phyloP scores from a whole-genome alignment of 371 early-diverging fungal species.

The Capillidium rhysosporum region DNA sequence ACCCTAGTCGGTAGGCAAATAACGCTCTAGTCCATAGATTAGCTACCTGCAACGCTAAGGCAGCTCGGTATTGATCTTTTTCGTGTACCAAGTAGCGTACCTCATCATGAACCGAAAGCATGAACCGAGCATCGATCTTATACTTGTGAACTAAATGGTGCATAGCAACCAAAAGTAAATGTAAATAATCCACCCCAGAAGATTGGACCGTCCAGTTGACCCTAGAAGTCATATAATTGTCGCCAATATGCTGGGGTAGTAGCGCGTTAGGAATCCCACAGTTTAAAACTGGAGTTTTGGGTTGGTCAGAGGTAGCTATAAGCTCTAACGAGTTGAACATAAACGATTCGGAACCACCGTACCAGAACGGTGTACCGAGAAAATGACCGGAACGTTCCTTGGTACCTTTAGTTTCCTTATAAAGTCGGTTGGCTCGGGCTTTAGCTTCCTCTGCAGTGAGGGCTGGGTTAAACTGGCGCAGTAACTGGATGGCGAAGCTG shows the following conservation, averaged over 20 bases:
- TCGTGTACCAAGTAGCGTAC: conserved; percentile 71
- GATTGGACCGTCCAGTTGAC: conserved; percentile 97
- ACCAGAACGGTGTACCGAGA: conserved; percentile 40
- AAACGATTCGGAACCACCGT: conserved; percentile 83
- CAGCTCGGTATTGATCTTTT: conserved; percentile 52
- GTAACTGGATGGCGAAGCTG: conserved; percentile 57
- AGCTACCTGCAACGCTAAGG: conserved; percentile 74
- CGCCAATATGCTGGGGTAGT: conserved; percentile 36
- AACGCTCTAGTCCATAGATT: conserved; percentile 87
- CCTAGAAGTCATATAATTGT: conserved; percentile 60
- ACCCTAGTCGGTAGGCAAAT: conserved; percentile 69
- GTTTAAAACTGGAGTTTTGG: conserved; percentile 72
- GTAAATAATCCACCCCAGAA: conserved; percentile 96
- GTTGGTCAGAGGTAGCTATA: conserved; percentile 50
- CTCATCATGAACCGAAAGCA: conserved; percentile 94
- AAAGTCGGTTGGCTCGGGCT: conserved; percentile 43
- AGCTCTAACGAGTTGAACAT: conserved; percentile 89
- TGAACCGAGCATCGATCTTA: conserved; percentile 61
- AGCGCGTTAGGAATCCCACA: conserved; percentile 78
- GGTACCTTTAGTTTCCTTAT: conserved; percentile 66
- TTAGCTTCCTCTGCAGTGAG: conserved; percentile 41
- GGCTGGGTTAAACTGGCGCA: conserved; percentile 60
- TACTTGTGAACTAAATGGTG: conserved; percentile 56
- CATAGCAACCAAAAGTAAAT: conserved; percentile 83
- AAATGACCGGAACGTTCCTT: conserved; percentile 12